These are phyloP conservation scores for Metarhizium humberi DNA, from an alignment of 2,329 filamentous ascomycete genomes.

Conservation along the genomic window DNA sequence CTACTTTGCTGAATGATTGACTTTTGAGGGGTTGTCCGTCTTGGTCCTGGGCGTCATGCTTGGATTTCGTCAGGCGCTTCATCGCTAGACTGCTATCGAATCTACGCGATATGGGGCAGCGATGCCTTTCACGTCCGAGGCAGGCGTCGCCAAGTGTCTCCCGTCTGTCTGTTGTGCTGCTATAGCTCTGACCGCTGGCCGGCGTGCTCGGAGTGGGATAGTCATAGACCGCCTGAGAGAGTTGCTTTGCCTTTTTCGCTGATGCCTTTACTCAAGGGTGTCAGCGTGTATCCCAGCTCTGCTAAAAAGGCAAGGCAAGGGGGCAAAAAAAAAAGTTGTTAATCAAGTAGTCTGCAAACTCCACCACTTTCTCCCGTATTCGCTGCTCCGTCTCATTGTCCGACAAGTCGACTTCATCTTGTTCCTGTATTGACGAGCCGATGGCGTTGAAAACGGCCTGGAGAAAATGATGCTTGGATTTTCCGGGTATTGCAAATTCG, in stretches of 20 bases:
- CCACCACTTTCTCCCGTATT: background rate
- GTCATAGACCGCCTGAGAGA: constrained; percentile 1
- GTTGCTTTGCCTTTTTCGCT: constrained; percentile 1
- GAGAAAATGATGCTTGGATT: constrained; percentile 1
- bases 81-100: constrained; percentile 1
- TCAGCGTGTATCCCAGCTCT: background rate
- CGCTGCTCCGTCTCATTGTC: background rate
- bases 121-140: constrained; percentile 5
- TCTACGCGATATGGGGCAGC: constrained; percentile 6
- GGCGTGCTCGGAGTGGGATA: background rate
- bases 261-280: background rate
- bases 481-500: background rate
- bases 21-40: background rate
- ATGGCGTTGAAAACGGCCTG: constrained; percentile 2
- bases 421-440: background rate
- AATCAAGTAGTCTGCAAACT: constrained; percentile 5
- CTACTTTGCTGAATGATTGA: constrained; percentile 1
- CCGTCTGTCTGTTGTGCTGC: constrained; percentile 3
- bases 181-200: background rate
- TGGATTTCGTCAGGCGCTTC: background rate
- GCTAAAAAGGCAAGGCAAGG: background rate
- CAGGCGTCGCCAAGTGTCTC: constrained; percentile 4
- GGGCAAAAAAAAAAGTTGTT: constrained; percentile 8
- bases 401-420: background rate
- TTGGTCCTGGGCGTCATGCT: constrained; percentile 1